Base-by-base conservation (phyloP, 192 early-diverging fungal genomes). In the Coemansia sp. region DNA sequence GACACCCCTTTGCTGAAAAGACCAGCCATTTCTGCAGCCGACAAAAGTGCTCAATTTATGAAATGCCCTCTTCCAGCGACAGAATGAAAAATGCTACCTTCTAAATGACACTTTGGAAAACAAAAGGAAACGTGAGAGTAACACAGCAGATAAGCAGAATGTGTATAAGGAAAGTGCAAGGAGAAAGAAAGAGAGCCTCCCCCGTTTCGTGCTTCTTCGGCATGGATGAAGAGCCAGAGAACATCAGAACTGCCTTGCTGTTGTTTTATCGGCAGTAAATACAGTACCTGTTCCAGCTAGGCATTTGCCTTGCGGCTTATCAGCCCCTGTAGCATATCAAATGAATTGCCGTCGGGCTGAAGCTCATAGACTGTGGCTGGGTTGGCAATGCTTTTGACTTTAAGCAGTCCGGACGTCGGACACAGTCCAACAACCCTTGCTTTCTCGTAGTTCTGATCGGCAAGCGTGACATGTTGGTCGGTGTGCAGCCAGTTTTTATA, bases 331-430 rank as follows among this genome's bases (percentile, higher is more conserved):
- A 98, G 86, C 94, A 99, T 97, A 75, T 99, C 97, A 78, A 99
- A 99, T 40, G 88, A 91, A 76, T 98, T 99, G 8, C 97, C 97
- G 67, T 96, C 97, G 6, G 97, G 97, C 77, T 97, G 94, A 42
- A 99, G 75, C n/a, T 86, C 84, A 63, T 88, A 88, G 32, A 86
- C 79, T 17, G 85, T 73, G 10, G 75, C 81, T 32, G 74, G 65
- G 16, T 89, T 87, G 67, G 76, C 73, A 2, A 89, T 71, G 32
- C 84, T 88, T 11, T 87, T 84, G 2, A 92, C 92, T 56, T 85
- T 84, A 40, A 98, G 64, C 63, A 96, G 77, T 8, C 95, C 95
- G 60, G 85, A 88, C 32, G 85, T 85, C 11, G 77, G 68, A 44
- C 90, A 91, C 37, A 99, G 87, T 0, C 97, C 96, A 6, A 84